Evolutionary conservation across 352 stramenopile species (phyloP), one percentile per base, ranked within the genome.

Genomic region (Phytophthora lateralis): DNA sequence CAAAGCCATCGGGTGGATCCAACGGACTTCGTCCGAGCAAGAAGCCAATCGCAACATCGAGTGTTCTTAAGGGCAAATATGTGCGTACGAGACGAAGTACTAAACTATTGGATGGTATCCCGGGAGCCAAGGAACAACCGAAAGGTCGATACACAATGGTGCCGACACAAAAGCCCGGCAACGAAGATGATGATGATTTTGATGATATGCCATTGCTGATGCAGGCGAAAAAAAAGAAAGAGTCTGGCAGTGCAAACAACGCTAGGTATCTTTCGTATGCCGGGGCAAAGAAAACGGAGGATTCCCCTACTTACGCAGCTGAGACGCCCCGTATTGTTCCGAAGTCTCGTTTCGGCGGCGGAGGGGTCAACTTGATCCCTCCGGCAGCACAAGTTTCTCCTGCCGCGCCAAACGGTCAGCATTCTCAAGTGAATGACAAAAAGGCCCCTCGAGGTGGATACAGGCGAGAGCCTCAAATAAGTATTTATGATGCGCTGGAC

Each of bases 401-500:
- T 37, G 24, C 18, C 24, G 15, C 20, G 18, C 37, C 37, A 58
- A 70, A 39, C 44, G 43, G 35, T 38, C 37, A 53, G 10, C 17
- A 55, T 27, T 52, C 41, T 7, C 39, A 66, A 46, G 11, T 52
- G 42, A 62, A 55, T 15, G 53, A 51, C 35, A 66, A 63, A 34
- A 63, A 12, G 43, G 37, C 27, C 26, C 14, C 43, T 38, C 50
- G 41, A 52, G 46, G 42, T 30, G 55, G 46, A 62, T 88, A 71
- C 44, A 71, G 37, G 37, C 73, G 58, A 39, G 72, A 85, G 14
- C 74, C 60, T 43, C 78, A 88, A 58, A 72, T 88, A 17, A 80
- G 75, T 72, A 71, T 88, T 58, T 85, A 85, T 66, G 74, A 85
- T 41, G 78, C 78, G 30, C 60, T 88, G 26, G 63, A 79, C 42